Base-by-base conservation (phyloP, 768 basidiomycete genomes). In the Plicaturopsis crispa region DNA sequence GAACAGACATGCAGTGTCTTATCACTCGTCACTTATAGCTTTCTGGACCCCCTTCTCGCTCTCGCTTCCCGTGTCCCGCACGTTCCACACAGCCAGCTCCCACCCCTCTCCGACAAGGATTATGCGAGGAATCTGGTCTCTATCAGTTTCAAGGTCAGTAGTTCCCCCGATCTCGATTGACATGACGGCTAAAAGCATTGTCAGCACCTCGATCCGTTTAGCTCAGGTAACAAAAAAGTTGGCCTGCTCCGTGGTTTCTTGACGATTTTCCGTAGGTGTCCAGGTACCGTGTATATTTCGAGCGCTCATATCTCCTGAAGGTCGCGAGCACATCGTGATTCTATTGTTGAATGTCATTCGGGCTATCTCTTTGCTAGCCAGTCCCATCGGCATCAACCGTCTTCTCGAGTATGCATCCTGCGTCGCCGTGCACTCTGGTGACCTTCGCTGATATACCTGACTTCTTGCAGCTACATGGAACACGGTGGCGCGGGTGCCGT, bases 1-100 rank as follows among this genome's bases (percentile, higher is more conserved):
- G 70, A 75, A 47, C 71, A 72, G 40, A 69, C 66, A 5, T 63
- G 69, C 2, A 65, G 65, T 1, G 48, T 56, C 31, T 41, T 66
- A n/a, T 68, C 63, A 5, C 49, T 64, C 41, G 17, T 64, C n/a
- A 50, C 60, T 19, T 71, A 63, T 49, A 48, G 49, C 20, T 72
- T 58, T 55, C 49, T 73, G 48, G 63, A 70, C 30, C 48, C 49
- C 1, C 26, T 57, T n/a, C 48, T 67, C 16, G 49, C 41, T 24
- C 33, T 44, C 5, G 63, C 61, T 0, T 61, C 55, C 31, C 46
- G 55, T 1, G 32, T 55, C 12, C 45, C 57, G 0, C 61, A 61
- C 39, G 40, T 67, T 5, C 40, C 56, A 1, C 55, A 49, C 34
- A 59, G 61, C 6, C 33, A 53, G 32, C 47, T 68, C 1, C 72